Evolutionary conservation across 805 yeast species (phyloP).

Genomic region (Cyberlindnera japonica): DNA sequence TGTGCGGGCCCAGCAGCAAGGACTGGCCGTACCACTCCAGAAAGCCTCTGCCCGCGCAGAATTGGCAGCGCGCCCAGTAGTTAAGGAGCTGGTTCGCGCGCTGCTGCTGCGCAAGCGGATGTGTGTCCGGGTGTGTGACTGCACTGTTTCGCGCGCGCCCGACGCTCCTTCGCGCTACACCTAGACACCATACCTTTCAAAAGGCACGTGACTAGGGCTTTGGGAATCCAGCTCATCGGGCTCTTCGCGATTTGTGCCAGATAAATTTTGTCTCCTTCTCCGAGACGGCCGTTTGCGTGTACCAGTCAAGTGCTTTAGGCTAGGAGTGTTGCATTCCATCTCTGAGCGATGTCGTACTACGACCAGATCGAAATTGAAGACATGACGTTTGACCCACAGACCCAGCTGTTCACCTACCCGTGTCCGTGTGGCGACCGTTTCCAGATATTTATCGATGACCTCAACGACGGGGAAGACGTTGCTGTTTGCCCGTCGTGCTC

Average conservation of each 20-base stretch:
- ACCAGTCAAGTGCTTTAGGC: too few relatives aligned
- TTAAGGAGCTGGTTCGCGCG: slow-evolving; percentile 8
- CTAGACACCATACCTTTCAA: slow-evolving; percentile 8
- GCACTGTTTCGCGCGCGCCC: not conserved
- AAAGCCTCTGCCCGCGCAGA: not conserved
- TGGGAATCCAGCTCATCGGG: not conserved
- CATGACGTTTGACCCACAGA: slow-evolving; percentile 82
- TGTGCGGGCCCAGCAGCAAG: slow-evolving; percentile 3
- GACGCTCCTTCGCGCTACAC: not conserved
- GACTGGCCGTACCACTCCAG: slow-evolving; percentile 15
- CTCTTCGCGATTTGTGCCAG: slow-evolving; percentile 2
- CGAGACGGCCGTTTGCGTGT: too few relatives aligned
- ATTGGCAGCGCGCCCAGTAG: slow-evolving; percentile 3
- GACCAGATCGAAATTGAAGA: slow-evolving; percentile 98
- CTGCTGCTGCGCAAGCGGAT: slow-evolving; percentile 5
- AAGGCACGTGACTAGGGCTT: too few relatives aligned
- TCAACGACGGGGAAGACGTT: slow-evolving; percentile 85
- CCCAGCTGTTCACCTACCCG: slow-evolving; percentile 84
- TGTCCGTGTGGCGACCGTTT: slow-evolving; percentile 98
- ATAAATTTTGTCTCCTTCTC: slow-evolving; percentile 1
- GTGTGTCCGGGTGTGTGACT: slow-evolving; percentile 13
- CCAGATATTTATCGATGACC: slow-evolving; percentile 79
- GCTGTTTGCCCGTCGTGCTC: slow-evolving; percentile 98
- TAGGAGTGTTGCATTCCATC: too few relatives aligned
- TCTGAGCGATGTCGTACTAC: slow-evolving; percentile 42